Base-by-base conservation (phyloP, 1,284 basidiomycete genomes). In the Austroboletus olivaceoglutinosus region DNA sequence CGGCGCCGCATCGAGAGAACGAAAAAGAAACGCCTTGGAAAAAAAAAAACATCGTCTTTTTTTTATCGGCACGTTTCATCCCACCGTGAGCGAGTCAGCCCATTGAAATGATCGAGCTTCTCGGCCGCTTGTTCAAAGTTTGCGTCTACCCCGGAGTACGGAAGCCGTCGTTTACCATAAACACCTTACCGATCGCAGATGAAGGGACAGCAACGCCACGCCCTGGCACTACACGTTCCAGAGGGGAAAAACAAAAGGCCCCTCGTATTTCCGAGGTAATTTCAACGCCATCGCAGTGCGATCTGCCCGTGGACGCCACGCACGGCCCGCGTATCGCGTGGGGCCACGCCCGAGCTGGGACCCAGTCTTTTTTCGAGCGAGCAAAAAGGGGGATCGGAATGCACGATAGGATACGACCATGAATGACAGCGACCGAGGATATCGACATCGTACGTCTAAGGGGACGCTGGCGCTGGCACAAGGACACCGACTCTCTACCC, bases 401-500 rank as follows among this genome's bases (percentile, higher is more conserved):
- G n/a, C n/a, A n/a, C n/a, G n/a, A n/a, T n/a, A n/a, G n/a, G n/a
- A n/a, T n/a, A n/a, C n/a, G n/a, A n/a, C n/a, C n/a, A n/a, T n/a
- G n/a, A n/a, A n/a, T n/a, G n/a, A n/a, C n/a, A n/a, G n/a, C n/a
- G 51, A 38, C 42, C 22, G 45, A 48, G 43, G 29, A 33, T 33
- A 33, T 33, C 31, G 59, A 62, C n/a, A n/a, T n/a, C n/a, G n/a
- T n/a, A n/a, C n/a, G n/a, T n/a, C n/a, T n/a, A n/a, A n/a, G n/a
- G n/a, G n/a, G n/a, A n/a, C n/a, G n/a, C n/a, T n/a, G n/a, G n/a
- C n/a, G n/a, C n/a, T n/a, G n/a, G n/a, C n/a, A n/a, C n/a, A n/a
- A n/a, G n/a, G n/a, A n/a, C n/a, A n/a, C n/a, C n/a, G n/a, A 34
- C 33, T 6, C 8, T n/a, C 30, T 34, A 67, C 12, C 68, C 69